A percentile compares a stretch with the other conserved stretches of the same genome.
Conservation (phyloP, 345 rosid genomes). For the Pelargonium nanum region DNA sequence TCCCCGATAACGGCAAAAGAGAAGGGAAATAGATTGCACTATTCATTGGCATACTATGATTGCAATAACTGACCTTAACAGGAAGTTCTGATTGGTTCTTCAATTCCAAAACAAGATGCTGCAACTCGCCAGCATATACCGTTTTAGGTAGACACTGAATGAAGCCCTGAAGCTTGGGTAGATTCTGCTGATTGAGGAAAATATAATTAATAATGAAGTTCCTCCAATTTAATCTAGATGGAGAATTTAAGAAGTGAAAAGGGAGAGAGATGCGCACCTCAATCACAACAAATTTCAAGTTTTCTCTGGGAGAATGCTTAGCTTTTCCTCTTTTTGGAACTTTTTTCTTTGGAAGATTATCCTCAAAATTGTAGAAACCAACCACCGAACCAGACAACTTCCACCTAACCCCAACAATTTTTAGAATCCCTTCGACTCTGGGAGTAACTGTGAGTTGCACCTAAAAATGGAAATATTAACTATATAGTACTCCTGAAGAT, state of each 20-base stretch:
- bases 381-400: conserved; percentile 67
- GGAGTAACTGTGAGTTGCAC: conserved; percentile 85
- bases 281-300: conserved; percentile 69
- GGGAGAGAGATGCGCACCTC: conserved; percentile 40
- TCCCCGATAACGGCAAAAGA: not conserved
- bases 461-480: conserved; percentile 27
- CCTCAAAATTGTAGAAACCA: conserved; percentile 58
- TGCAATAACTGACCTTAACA: conserved; percentile 44
- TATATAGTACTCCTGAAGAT: not conserved
- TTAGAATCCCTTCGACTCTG: conserved; percentile 69
- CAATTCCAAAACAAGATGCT: conserved; percentile 59
- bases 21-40: not conserved
- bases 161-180: conserved; percentile 83
- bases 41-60: not conserved
- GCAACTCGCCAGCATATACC: conserved; percentile 66
- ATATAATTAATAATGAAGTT: too few species aligned
- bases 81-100: conserved; percentile 57
- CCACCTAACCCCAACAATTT: conserved; percentile 87
- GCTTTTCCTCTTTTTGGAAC: not conserved
- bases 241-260: not conserved
- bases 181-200: conserved; percentile 32
- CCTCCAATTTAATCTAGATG: not conserved
- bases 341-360: conserved; percentile 35
- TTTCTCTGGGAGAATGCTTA: conserved; percentile 31
- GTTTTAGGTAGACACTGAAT: conserved; percentile 51